phyloP scores from a whole-genome alignment of 2,329 filamentous ascomycete genomes.

The Microascus cirrosus region DNA sequence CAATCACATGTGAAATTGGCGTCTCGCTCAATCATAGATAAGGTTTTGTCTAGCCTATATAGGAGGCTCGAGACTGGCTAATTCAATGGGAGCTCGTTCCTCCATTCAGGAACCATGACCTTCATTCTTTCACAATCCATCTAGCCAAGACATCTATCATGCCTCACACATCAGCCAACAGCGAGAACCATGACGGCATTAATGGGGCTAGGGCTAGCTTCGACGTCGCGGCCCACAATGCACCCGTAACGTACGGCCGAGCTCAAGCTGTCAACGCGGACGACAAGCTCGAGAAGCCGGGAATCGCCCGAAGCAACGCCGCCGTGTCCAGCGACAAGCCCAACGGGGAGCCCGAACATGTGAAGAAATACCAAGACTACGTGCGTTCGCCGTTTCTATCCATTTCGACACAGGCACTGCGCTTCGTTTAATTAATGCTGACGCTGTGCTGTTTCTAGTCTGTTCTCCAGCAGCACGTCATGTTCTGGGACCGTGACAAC shows the following conservation, averaged over 20 bases:
- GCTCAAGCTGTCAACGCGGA: not conserved
- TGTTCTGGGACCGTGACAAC: slow-evolving; percentile 27
- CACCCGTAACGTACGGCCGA: not conserved
- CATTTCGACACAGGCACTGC: not conserved
- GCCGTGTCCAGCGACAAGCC: not conserved
- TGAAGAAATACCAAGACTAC: not conserved
- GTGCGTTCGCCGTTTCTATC: not conserved
- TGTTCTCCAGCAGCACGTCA: slow-evolving; percentile 25
- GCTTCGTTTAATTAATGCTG: not conserved
- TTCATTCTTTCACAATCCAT: too few species aligned
- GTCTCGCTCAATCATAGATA: too few species aligned
- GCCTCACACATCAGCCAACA: too few species aligned
- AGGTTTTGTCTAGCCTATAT: too few species aligned
- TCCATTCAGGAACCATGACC: too few species aligned
- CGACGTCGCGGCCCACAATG: not conserved
- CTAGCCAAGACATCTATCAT: too few species aligned
- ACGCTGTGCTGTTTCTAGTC: not conserved
- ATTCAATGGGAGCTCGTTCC: too few species aligned
- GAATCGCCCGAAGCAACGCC: not conserved
- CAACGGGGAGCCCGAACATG: not conserved
- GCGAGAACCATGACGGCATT: not conserved
- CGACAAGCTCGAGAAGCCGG: not conserved
- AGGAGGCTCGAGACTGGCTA: too few species aligned
- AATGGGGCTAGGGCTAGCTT: not conserved
- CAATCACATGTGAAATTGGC: too few species aligned